phyloP scores from a whole-genome alignment of 331 rosid species.

The Quercus lobata region DNA sequence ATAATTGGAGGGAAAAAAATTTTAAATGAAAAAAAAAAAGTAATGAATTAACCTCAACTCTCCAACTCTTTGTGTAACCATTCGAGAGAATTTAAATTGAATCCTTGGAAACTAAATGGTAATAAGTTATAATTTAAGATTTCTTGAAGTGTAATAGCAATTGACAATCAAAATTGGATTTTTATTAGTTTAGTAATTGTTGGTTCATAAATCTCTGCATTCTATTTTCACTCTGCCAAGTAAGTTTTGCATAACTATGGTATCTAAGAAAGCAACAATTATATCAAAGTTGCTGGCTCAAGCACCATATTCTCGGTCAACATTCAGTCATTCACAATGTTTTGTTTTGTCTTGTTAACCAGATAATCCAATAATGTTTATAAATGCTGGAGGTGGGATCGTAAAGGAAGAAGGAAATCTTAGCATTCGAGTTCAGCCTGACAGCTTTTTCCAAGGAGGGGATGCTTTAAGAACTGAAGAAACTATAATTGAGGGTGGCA shows the following conservation, averaged over 20 bases:
- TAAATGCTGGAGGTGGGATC: constrained; percentile 75
- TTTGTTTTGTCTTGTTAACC: constrained; percentile 20
- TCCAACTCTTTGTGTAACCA: not conserved
- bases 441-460: constrained; percentile 67
- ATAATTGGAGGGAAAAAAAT: too few relatives aligned
- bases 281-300: not conserved
- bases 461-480: constrained; percentile 58
- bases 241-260: not conserved
- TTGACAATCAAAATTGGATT: not conserved
- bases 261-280: not conserved
- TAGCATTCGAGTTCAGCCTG: constrained; percentile 42
- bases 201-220: not conserved
- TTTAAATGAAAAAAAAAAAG: too few relatives aligned
- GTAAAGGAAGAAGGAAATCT: constrained; percentile 38
- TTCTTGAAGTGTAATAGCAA: too few relatives aligned
- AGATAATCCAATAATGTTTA: constrained; percentile 64
- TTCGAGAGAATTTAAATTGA: not conserved
- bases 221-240: not conserved
- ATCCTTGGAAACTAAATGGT: not conserved
- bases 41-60: not conserved
- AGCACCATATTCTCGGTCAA: not conserved
- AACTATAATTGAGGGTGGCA: constrained; percentile 57
- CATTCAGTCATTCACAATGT: not conserved
- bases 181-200: not conserved
- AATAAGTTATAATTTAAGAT: not conserved